These are phyloP conservation scores for Pythium grandisporangium DNA, from an alignment of 352 stramenopile genomes.

Conservation along the genomic window DNA sequence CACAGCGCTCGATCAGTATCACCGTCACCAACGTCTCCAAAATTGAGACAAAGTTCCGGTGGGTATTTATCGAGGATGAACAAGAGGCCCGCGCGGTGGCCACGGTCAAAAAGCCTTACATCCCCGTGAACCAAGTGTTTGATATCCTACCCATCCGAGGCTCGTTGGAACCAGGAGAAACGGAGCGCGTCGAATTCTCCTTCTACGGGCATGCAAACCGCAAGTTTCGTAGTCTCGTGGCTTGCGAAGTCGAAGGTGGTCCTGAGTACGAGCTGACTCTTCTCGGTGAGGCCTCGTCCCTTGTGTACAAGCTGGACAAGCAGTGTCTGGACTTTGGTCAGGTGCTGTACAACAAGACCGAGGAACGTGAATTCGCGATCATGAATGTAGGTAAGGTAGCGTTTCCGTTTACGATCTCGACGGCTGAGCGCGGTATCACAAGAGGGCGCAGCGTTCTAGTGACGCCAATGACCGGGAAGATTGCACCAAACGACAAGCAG, in stretches of 20 bases:
- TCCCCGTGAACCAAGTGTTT: constrained; percentile 92
- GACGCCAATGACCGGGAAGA: constrained; percentile 67
- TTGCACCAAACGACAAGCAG: constrained; percentile 86
- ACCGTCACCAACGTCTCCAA: constrained; percentile 87
- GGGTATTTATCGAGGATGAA: constrained; percentile 93
- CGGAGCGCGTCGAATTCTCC: constrained; percentile 89
- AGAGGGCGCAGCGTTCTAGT: constrained; percentile 60
- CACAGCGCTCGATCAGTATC: constrained; percentile 83
- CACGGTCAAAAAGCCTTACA: constrained; percentile 75
- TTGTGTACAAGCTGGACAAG: constrained; percentile 90
- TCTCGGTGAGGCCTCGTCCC: constrained; percentile 84
- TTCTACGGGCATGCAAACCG: constrained; percentile 91
- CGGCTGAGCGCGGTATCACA: constrained; percentile 26
- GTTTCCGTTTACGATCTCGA: constrained; percentile 73
- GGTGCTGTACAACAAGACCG: constrained; percentile 88
- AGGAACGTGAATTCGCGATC: constrained; percentile 90
- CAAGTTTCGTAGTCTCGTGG: constrained; percentile 83
- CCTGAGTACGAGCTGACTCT: constrained; percentile 91
- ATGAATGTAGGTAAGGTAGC: constrained; percentile 90
- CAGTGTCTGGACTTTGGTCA: constrained; percentile 90
- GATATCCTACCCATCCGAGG: constrained; percentile 92
- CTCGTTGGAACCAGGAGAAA: constrained; percentile 77
- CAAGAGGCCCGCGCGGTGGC: constrained; percentile 44
- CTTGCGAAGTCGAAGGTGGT: constrained; percentile 90
- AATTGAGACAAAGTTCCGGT: constrained; percentile 84